Evolutionary conservation across 352 stramenopile species (phyloP).

Genomic region (Pythium aphanidermatum): DNA sequence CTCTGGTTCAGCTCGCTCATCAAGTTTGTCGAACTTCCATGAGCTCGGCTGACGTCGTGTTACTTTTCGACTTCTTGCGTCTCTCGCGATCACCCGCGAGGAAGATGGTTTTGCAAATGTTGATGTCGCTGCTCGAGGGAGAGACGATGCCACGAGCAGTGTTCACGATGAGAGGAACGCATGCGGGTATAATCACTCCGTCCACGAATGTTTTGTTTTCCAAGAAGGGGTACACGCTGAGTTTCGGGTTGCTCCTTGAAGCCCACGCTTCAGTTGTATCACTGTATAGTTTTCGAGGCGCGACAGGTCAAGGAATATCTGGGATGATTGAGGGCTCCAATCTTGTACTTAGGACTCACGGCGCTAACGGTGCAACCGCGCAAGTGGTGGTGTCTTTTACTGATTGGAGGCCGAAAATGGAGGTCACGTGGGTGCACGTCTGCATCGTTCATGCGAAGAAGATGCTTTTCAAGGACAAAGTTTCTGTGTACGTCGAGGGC

Average conservation of each 20-base stretch:
- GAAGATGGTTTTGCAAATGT: constrained; percentile 51
- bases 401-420: constrained; percentile 38
- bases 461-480: constrained; percentile 87
- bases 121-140: constrained; percentile 40
- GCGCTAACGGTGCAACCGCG: constrained; percentile 29
- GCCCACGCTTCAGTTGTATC: constrained; percentile 24
- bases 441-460: constrained; percentile 83
- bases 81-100: constrained; percentile 36
- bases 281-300: constrained; percentile 73
- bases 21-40: constrained; percentile 52
- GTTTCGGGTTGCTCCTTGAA: constrained; percentile 51
- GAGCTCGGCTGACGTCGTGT: constrained; percentile 45
- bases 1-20: constrained; percentile 39
- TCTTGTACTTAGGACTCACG: constrained; percentile 53
- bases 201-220: constrained; percentile 50
- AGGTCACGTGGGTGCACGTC: constrained; percentile 59
- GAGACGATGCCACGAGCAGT: constrained; percentile 55
- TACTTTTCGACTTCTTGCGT: constrained; percentile 72
- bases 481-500: constrained; percentile 65
- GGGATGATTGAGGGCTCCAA: constrained; percentile 41
- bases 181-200: constrained; percentile 60
- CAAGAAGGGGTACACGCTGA: constrained; percentile 76
- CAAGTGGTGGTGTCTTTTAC: constrained; percentile 59
- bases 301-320: constrained; percentile 67
- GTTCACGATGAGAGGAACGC: constrained; percentile 58